Evolutionary conservation across 1,284 basidiomycete species (phyloP).

Genomic region (Cryptococcus sp.): DNA sequence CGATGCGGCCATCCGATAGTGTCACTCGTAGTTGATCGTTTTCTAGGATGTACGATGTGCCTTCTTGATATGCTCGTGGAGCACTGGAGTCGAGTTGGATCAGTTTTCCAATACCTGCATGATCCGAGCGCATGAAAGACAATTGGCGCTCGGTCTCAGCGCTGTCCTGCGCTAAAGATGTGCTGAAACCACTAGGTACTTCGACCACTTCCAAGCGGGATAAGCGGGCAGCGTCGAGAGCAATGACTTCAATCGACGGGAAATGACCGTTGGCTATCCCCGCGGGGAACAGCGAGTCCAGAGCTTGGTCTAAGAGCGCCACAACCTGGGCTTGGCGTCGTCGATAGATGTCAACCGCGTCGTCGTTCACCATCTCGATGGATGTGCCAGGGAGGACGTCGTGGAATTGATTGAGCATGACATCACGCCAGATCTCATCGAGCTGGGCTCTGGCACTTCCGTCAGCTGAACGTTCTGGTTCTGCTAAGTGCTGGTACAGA

Average conservation of each 20-base stretch:
- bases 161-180: too few species aligned
- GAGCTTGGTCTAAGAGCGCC: conserved; percentile 1
- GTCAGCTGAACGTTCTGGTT: background rate
- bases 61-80: background rate
- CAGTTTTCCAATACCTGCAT: conserved; percentile 4
- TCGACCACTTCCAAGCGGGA: background rate
- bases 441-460: conserved; percentile 52
- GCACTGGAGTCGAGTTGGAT: too few species aligned
- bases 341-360: conserved; percentile 10
- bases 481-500: background rate
- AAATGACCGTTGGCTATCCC: background rate
- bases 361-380: conserved; percentile 57
- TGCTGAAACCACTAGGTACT: too few species aligned
- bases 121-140: conserved; percentile 2
- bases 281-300: background rate
- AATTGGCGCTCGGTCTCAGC: too few species aligned
- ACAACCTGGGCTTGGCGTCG: conserved; percentile 1
- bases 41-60: conserved; percentile 1
- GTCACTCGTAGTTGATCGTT: conserved; percentile 55
- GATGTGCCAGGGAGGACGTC: conserved; percentile 86
- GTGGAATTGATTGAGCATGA: conserved; percentile 83
- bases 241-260: background rate
- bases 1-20: conserved; percentile 73
- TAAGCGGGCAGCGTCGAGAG: background rate
- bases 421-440: conserved; percentile 84